phyloP scores from a whole-genome alignment of 2,329 filamentous ascomycete genomes.

The Didymella pomorum region DNA sequence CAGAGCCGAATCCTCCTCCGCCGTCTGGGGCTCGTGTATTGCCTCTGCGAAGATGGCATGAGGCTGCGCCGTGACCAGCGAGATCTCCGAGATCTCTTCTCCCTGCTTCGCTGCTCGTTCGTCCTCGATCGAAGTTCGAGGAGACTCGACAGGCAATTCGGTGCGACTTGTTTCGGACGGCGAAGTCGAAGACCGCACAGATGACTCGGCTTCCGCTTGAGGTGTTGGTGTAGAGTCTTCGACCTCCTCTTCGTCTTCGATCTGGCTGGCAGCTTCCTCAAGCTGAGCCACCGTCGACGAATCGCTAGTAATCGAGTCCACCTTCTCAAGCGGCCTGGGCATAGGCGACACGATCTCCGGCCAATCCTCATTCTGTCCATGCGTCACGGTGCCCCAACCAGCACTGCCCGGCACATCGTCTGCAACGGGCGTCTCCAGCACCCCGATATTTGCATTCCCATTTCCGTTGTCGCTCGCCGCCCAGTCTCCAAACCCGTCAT shows the following conservation, averaged over 20 bases:
- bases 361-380: slow-evolving; percentile 16
- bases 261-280: slow-evolving; percentile 22
- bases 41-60: neutral
- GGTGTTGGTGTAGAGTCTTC: slow-evolving; percentile 10
- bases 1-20: neutral
- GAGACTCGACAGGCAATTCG: slow-evolving; percentile 42
- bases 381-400: slow-evolving; percentile 16
- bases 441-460: neutral
- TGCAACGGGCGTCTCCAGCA: neutral
- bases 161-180: slow-evolving; percentile 48
- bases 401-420: slow-evolving; percentile 10
- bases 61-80: neutral
- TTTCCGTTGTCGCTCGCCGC: slow-evolving; percentile 22
- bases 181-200: slow-evolving; percentile 47
- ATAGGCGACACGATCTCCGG: slow-evolving; percentile 20
- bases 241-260: slow-evolving; percentile 28
- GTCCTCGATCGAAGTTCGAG: slow-evolving; percentile 50
- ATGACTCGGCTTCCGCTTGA: slow-evolving; percentile 41
- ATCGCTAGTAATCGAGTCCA: slow-evolving; percentile 43
- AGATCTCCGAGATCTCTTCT: neutral
- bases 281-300: slow-evolving; percentile 38
- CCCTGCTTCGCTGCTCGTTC: slow-evolving; percentile 22
- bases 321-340: slow-evolving; percentile 23
- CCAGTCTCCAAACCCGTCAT: slow-evolving; percentile 45
- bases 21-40: neutral